Percentiles rank a stretch among this genome's conserved stretches.
Evolutionary conservation across 2,329 filamentous ascomycete genomes (phyloP).

Genomic region (Fusarium sp.): DNA sequence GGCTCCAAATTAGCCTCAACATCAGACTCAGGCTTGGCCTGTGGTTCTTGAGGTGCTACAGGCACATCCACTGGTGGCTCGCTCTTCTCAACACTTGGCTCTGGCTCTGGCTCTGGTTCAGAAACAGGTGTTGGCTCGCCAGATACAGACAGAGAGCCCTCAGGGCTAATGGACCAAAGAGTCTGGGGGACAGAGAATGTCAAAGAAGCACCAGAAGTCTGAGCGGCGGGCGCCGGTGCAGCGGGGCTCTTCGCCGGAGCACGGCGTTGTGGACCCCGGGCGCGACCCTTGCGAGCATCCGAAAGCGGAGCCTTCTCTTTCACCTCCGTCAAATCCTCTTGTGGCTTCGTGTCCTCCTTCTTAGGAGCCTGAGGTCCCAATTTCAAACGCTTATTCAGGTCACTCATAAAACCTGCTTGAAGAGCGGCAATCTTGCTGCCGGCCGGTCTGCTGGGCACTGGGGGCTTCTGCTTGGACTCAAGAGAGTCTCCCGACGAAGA

Average conservation of each 20-base stretch:
- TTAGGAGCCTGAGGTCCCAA: conserved; percentile 87
- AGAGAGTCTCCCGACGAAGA: conserved; percentile 57
- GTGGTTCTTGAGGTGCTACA: conserved; percentile 11
- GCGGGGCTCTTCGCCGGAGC: conserved; percentile 70
- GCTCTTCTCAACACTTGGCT: conserved; percentile 7
- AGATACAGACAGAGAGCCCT: conserved; percentile 58
- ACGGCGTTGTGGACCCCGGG: conserved; percentile 87
- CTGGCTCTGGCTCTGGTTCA: conserved; percentile 25
- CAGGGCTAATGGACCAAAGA: conserved; percentile 67
- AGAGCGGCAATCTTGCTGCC: conserved; percentile 92
- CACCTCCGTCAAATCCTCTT: conserved; percentile 69
- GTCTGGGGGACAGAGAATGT: conserved; percentile 65
- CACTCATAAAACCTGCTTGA: conserved; percentile 92
- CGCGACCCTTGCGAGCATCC: conserved; percentile 92
- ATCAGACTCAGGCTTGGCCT: conserved; percentile 14
- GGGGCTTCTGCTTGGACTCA: conserved; percentile 81
- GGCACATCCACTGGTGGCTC: conserved; percentile 6
- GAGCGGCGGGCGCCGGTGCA: conserved; percentile 53
- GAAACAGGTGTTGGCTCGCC: conserved; percentile 32
- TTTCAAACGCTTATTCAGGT: conserved; percentile 90
- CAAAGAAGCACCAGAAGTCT: conserved; percentile 57
- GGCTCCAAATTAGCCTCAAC: conserved; percentile 19
- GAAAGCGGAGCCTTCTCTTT: conserved; percentile 84
- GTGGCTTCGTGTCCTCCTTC: conserved; percentile 75
- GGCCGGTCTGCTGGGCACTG: conserved; percentile 80